Evolutionary conservation across 163 green algal species (phyloP).

Genomic region (Smithsoniella earleae): DNA sequence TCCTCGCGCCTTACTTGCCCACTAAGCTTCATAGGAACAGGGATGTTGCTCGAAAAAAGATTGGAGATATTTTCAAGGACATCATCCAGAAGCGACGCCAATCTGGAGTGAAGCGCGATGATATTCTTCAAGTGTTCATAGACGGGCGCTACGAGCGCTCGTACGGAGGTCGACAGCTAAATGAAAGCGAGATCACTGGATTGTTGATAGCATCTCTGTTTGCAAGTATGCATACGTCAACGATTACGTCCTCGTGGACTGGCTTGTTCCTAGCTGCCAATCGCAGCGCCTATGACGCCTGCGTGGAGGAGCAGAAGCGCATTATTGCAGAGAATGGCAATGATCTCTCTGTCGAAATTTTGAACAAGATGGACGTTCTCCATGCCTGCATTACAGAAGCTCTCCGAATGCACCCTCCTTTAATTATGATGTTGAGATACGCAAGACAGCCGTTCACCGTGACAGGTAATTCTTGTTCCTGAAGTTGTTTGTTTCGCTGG

Average conservation of each 20-base stretch:
- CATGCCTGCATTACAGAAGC: conserved; percentile 75
- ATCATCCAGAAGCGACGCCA: conserved; percentile 58
- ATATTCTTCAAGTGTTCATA: conserved; percentile 92
- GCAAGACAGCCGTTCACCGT: conserved; percentile 75
- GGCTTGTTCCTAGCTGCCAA: conserved; percentile 67
- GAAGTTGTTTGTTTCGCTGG: too few relatives aligned
- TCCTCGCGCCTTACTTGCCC: conserved; percentile 91
- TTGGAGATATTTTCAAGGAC: conserved; percentile 72
- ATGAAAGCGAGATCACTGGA: conserved; percentile 88
- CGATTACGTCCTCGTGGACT: conserved; percentile 89
- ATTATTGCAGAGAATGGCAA: conserved; percentile 66
- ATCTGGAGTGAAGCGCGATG: conserved; percentile 58
- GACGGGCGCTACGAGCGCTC: conserved; percentile 66
- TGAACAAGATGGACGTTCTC: conserved; percentile 78
- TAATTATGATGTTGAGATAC: conserved; percentile 89
- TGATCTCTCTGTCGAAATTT: conserved; percentile 71
- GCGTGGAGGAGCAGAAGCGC: conserved; percentile 73
- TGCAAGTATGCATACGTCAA: conserved; percentile 92
- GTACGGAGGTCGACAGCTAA: conserved; percentile 61
- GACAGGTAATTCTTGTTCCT: too few relatives aligned
- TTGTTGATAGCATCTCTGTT: conserved; percentile 97
- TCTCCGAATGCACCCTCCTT: conserved; percentile 87
- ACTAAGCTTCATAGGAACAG: conserved; percentile 78
- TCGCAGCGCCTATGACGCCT: conserved; percentile 34
- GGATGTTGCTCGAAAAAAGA: conserved; percentile 65